Evolutionary conservation across 2,329 filamentous ascomycete species (phyloP).

Genomic region (Neonectria sp.): DNA sequence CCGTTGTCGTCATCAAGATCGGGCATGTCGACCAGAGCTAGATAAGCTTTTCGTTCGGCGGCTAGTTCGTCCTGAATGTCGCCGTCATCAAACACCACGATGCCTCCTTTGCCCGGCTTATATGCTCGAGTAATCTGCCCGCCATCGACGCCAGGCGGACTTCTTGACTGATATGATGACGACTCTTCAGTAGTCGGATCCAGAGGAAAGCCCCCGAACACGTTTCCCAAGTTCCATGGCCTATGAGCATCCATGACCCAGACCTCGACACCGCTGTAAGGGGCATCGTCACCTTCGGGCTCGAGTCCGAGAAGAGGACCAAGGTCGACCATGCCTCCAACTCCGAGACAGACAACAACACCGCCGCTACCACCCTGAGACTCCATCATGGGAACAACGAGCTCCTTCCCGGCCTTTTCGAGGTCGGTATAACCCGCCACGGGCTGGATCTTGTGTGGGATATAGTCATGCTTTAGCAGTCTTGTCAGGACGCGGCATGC

Average conservation of each 20-base stretch:
- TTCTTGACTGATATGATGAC: constrained; percentile 64
- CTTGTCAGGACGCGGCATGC: constrained; percentile 94
- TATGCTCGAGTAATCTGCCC: constrained; percentile 82
- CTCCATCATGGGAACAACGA: constrained; percentile 90
- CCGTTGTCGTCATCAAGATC: constrained; percentile 84
- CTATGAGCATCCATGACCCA: constrained; percentile 94
- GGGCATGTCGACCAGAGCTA: constrained; percentile 91
- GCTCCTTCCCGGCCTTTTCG: constrained; percentile 81
- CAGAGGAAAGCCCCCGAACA: constrained; percentile 83
- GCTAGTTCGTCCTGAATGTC: constrained; percentile 89
- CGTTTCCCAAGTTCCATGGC: constrained; percentile 95
- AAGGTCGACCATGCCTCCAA: constrained; percentile 92
- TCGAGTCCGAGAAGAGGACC: constrained; percentile 82
- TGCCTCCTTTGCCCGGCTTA: constrained; percentile 84
- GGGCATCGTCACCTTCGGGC: constrained; percentile 74
- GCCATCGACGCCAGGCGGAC: constrained; percentile 77
- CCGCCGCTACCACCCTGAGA: constrained; percentile 88
- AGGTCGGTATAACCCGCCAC: constrained; percentile 94
- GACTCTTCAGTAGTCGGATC: constrained; percentile 66
- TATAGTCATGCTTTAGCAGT: constrained; percentile 97
- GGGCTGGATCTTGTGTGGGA: constrained; percentile 96
- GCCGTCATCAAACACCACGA: constrained; percentile 96
- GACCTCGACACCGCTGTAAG: constrained; percentile 89
- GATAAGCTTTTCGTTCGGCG: constrained; percentile 84
- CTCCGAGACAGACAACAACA: constrained; percentile 91